These are phyloP conservation scores for Boechera stricta DNA, from an alignment of 345 rosid genomes.

Conservation along the genomic window DNA sequence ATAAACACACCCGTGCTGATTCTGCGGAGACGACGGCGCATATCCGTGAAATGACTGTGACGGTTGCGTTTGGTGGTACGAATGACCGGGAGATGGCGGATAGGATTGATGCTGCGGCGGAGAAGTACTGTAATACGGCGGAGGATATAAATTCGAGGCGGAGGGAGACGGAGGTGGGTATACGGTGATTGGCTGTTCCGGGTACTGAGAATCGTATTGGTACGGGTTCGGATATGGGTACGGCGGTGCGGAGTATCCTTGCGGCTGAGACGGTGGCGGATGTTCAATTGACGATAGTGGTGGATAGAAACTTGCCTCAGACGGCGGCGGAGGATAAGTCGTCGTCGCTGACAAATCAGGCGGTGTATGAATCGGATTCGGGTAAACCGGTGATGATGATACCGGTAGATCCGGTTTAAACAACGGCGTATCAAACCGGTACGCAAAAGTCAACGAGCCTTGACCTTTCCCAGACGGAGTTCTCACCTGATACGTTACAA, in stretches of 20 bases:
- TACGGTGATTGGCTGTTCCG: conserved; percentile 23
- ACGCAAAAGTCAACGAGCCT: conserved; percentile 73
- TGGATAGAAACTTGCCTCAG: conserved; percentile 37
- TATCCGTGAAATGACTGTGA: conserved; percentile 40
- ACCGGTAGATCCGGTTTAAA: conserved; percentile 33
- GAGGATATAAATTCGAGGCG: conserved; percentile 25
- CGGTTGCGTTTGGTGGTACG: conserved; percentile 36
- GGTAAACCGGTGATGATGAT: conserved; percentile 37
- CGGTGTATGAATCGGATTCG: conserved; percentile 27
- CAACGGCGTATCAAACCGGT: conserved; percentile 51
- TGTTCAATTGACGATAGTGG: conserved; percentile 31
- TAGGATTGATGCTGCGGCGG: conserved; percentile 16
- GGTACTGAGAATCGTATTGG: conserved; percentile 31
- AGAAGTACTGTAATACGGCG: conserved; percentile 23
- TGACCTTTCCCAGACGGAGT: conserved; percentile 70
- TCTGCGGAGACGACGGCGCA: conserved; percentile 2
- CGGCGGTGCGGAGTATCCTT: conserved; percentile 17
- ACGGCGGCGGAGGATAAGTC: conserved; percentile 29
- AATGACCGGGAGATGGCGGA: conserved; percentile 36
- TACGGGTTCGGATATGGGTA: conserved; percentile 17
- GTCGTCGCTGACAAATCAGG: conserved; percentile 12
- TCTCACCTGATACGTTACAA: conserved; percentile 70
- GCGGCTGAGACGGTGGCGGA: conserved; percentile 45
- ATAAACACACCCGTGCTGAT: conserved; percentile 36
- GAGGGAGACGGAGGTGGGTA: conserved; percentile 25